Evolutionary conservation across 768 basidiomycete genomes (phyloP), one percentile per base, ranked within the genome.

Genomic region (Cubamyces sp.): DNA sequence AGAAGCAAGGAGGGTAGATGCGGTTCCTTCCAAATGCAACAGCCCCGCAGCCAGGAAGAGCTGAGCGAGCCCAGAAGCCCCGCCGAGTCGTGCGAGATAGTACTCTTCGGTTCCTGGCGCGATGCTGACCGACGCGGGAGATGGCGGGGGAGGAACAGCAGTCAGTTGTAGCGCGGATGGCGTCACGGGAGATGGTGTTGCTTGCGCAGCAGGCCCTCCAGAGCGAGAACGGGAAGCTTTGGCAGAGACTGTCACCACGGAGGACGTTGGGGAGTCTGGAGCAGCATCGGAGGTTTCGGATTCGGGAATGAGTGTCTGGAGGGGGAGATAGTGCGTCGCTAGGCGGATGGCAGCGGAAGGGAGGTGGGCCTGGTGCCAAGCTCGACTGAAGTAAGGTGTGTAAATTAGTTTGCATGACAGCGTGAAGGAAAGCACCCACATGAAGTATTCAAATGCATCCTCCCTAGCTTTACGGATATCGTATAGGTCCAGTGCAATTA

Each of bases 41-140:
- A 92, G 78, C 3, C 91, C 91, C 5, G 88, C 88, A 72, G 91
- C 89, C 6, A 90, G 76, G 73, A 91, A 92, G 9, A 93, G 83
- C 60, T 86, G 87, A 1, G 88, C 91, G 2, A 92, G 78, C 0
- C 87, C 88, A 18, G 72, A 70, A n/a, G 79, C 67, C 34, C 90
- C 89, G 23, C 91, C 91, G 8, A 93, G 74, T 53, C 83, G 84
- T 46, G 85, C 81, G 40, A 87, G 66, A 68, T 87, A 88, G 73
- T 92, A 92, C 0, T 78, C 74, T 28, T 76, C 68, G 1, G 84
- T 86, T 19, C 86, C 88, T 3, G 79, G 81, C 25, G 78, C 34
- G 62, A 57, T 16, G 15, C 79, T 74, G 53, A 79, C 75, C 46
- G 78, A 77, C 25, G 77, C 66, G 41, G 74, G 61, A 0, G 43